Base-by-base conservation (phyloP, 2,329 filamentous ascomycete genomes). In the Fusarium metavorans region DNA sequence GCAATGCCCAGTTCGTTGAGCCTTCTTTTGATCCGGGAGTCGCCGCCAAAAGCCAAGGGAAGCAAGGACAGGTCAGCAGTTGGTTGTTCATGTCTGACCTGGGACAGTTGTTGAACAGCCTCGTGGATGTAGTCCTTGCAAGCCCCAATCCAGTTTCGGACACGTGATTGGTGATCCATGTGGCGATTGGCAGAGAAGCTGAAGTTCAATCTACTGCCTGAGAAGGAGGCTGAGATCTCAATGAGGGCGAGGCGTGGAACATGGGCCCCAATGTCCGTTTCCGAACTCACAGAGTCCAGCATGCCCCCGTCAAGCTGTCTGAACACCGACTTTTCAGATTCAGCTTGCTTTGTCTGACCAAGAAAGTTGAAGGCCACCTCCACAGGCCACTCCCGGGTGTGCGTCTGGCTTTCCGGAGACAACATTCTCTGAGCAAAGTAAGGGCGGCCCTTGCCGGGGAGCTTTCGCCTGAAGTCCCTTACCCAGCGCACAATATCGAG, bases 321-420 rank as follows among this genome's bases (percentile, higher is more conserved):
- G 45, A 78, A 75, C 0, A 74, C 18, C 1, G 68, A 66, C 2
- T 41, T 68, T 1, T 16, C 64, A 14, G 23, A 30, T 8, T 68
- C 64, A 1, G 34, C 2, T 13, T 70, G 54, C 3, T 68, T 68
- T 27, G 52, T 64, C 6, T 75, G 65, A 0, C 76, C 76, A 5
- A 76, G 75, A 11, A 70, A 77, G 20, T 77, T 77, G n/a, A 77
- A 77, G 1, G 62, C 62, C 0, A 77, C 34, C 32, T 77, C 76
- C 2, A 58, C 69, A 0, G 75, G 71, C 54, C 68, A 73, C 2
- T 62, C 45, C 3, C 6, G 30, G 6, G 41, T 27, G 20, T 50
- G n/a, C 14, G 27, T 5, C 13, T 32, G 41, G 6, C 35, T 25
- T 56, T 18, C n/a, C 0, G 50, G 27, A 10, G 67, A 34, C 9